Base-by-base conservation (phyloP, 331 rosid genomes). In the Phaseolus coccineus region DNA sequence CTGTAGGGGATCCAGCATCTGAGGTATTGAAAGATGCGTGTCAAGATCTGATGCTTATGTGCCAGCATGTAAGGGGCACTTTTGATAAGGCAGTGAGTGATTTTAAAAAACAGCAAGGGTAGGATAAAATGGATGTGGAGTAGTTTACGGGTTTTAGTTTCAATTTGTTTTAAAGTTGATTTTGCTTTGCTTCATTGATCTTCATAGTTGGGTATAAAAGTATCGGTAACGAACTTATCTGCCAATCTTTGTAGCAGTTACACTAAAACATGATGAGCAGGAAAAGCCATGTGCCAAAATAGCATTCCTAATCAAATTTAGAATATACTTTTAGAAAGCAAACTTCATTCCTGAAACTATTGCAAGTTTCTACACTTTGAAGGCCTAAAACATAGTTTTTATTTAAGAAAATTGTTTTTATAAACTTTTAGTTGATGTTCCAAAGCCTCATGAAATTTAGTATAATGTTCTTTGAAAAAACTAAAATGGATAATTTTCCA, bases 11-110 rank as follows among this genome's bases (percentile, higher is more conserved):
- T 85, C 84, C 92, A 35, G 91, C 97, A 0, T 71, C 80, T n/a
- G 93, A 90, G 64, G 92, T 87, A 50, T 47, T 94, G 82, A 90
- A 79, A 77, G 97, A 94, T 84, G 86, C 91, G 44, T 89, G 93
- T 74, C 97, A 89, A 70, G 91, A 94, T 85, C 79, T 94, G 80
- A 90, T 90, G 94, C 84, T 82, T 40, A 84, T 89, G 78, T 89
- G 92, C 83, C 93, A 87, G 77, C 92, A 92, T 61, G 97, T 92
- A 63, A 85, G 92, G 74, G 79, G 72, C 80, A 87, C 92, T 39
- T 85, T 94, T 50, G 90, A 84, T 75, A 89, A 84, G 76, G 90
- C 93, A 59, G 94, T 92, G 14, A 84, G 55, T 66, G 96, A 94
- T 80, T 87, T 82, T 51, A 87, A 87, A 37, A 79, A 71, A 27